phyloP scores from a whole-genome alignment of 225 moss, liverwort and hornwort genomes.

The Polytrichum commune region DNA sequence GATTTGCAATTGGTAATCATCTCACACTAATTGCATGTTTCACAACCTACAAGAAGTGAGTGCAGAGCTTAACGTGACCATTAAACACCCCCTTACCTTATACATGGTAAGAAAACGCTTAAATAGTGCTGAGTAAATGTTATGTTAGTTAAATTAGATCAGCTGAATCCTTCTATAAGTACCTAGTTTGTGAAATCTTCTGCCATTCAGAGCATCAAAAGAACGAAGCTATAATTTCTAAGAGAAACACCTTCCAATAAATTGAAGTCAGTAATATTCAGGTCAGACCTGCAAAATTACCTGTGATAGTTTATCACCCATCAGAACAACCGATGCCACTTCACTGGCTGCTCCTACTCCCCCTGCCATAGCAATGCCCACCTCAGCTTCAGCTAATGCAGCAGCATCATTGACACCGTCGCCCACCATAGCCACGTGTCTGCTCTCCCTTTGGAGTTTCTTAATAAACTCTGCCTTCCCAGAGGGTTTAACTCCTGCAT shows the following conservation, averaged over 20 bases:
- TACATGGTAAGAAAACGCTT: too few relatives aligned
- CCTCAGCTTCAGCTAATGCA: slow-evolving; percentile 88
- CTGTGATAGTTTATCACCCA: slow-evolving; percentile 94
- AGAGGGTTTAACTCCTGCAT: slow-evolving; percentile 79
- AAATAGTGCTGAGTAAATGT: too few relatives aligned
- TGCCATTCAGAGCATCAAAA: too few relatives aligned
- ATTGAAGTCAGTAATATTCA: not conserved
- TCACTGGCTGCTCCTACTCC: slow-evolving; percentile 98
- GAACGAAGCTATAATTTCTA: too few relatives aligned
- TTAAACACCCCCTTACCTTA: too few relatives aligned
- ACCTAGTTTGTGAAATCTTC: too few relatives aligned
- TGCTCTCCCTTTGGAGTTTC: slow-evolving; percentile 59
- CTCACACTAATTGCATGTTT: too few relatives aligned
- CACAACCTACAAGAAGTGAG: too few relatives aligned
- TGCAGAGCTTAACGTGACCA: too few relatives aligned
- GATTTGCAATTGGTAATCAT: too few relatives aligned
- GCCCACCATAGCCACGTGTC: slow-evolving; percentile 87
- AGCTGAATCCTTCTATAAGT: too few relatives aligned
- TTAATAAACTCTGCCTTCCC: slow-evolving; percentile 78
- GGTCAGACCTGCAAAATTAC: slow-evolving; percentile 25
- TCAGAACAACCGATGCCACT: slow-evolving; percentile 93
- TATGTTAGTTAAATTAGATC: too few relatives aligned
- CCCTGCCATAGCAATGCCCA: slow-evolving; percentile 93
- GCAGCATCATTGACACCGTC: slow-evolving; percentile 98
- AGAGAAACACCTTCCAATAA: not conserved